Percentiles rank a stretch among this genome's conserved stretches.
phyloP scores from a whole-genome alignment of 1,139 yeast species.

The Spathaspora sp. region DNA sequence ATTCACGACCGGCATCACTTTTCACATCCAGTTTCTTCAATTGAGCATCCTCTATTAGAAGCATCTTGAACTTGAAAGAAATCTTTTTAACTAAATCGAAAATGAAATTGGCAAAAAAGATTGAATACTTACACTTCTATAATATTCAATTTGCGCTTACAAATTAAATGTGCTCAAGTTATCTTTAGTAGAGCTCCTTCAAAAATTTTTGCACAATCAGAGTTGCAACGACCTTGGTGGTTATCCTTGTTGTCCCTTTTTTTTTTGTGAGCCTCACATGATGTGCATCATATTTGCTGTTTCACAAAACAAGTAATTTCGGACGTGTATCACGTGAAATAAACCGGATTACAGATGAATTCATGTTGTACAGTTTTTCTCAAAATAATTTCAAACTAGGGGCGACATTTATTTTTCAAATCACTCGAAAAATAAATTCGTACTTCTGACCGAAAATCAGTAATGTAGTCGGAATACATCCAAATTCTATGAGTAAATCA shows the following conservation, averaged over 20 bases:
- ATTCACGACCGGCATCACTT: background rate
- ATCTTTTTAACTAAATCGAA: background rate
- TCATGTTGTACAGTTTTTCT: no score
- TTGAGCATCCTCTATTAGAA: background rate
- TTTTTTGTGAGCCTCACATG: background rate
- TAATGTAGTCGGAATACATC: no score
- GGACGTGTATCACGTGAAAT: no score
- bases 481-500: no score
- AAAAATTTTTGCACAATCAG: background rate
- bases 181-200: no score
- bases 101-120: no score
- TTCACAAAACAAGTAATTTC: background rate
- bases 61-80: background rate
- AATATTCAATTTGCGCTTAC: background rate
- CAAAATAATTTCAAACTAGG: no score
- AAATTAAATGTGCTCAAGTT: no score
- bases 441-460: no score
- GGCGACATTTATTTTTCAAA: no score
- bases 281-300: background rate
- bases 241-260: conserved; percentile 9
- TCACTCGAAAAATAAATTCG: no score
- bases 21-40: background rate
- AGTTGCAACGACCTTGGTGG: conserved; percentile 26
- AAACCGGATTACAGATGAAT: no score
- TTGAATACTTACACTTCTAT: background rate